A percentile compares a stretch with the other conserved stretches of the same genome.
Evolutionary conservation across 495 filamentous ascomycete species (phyloP).

Genomic region (Hyaloscypha bicolor): DNA sequence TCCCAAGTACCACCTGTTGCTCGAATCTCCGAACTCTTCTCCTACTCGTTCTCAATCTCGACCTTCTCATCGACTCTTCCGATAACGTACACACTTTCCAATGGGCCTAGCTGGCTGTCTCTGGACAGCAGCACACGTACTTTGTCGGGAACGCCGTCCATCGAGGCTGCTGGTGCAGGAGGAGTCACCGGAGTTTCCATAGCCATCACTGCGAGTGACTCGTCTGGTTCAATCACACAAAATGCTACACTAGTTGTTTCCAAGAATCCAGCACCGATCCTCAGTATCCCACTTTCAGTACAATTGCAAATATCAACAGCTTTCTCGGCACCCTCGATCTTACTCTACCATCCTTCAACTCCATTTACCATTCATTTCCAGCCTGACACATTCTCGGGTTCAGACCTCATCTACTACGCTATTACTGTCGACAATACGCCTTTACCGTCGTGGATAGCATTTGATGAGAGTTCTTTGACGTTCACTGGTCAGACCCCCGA

Average conservation of each 20-base stretch:
- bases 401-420: conserved; percentile 67
- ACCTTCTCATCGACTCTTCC: conserved; percentile 59
- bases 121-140: conserved; percentile 58
- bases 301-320: conserved; percentile 21
- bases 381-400: conserved; percentile 26
- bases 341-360: conserved; percentile 28
- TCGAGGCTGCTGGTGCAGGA: conserved; percentile 49
- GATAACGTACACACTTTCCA: conserved; percentile 58
- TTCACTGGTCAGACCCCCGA: conserved; percentile 78
- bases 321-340: conserved; percentile 26
- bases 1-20: conserved; percentile 74
- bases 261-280: conserved; percentile 49
- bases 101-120: conserved; percentile 65
- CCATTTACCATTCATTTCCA: conserved; percentile 29
- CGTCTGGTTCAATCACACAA: conserved; percentile 51
- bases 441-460: conserved; percentile 83
- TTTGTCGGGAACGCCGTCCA: conserved; percentile 59
- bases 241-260: conserved; percentile 60
- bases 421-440: conserved; percentile 76
- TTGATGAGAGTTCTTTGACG: conserved; percentile 62
- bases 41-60: conserved; percentile 62
- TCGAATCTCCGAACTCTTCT: conserved; percentile 56
- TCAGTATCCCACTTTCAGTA: conserved; percentile 25
- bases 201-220: conserved; percentile 54
- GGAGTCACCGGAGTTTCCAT: conserved; percentile 54